These are phyloP conservation scores for Thielaviopsis punctulata DNA, from an alignment of 2,329 filamentous ascomycete genomes.

Conservation along the genomic window DNA sequence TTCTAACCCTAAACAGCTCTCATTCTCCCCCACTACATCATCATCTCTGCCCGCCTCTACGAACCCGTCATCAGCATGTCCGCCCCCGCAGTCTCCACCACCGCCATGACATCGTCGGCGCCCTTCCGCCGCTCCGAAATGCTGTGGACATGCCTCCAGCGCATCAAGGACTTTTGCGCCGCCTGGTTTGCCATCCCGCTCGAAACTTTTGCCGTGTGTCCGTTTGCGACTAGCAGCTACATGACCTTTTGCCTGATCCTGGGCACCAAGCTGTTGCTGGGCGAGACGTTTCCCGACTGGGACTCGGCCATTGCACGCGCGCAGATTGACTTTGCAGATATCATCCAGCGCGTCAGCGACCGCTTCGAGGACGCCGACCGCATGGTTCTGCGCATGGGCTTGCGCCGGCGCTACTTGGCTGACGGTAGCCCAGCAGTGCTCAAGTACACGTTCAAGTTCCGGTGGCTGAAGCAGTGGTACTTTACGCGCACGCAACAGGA, in stretches of 20 bases:
- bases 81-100: constrained; percentile 11
- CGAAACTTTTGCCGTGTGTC: constrained; percentile 16
- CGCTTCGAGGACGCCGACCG: constrained; percentile 19
- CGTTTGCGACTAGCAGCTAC: constrained; percentile 18
- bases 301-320: constrained; percentile 19
- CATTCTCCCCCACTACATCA: constrained; percentile 20
- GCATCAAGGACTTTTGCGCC: constrained; percentile 16
- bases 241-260: constrained; percentile 22
- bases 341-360: constrained; percentile 17
- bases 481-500: constrained; percentile 14
- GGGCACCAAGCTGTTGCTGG: constrained; percentile 20
- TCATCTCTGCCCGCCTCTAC: constrained; percentile 21
- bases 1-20: constrained; percentile 15
- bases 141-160: constrained; percentile 22
- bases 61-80: constrained; percentile 22
- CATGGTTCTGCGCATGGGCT: constrained; percentile 14
- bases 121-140: constrained; percentile 19
- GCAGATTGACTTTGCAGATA: constrained; percentile 19
- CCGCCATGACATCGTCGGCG: constrained; percentile 5
- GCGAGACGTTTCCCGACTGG: constrained; percentile 22
- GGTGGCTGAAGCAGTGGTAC: constrained; percentile 27
- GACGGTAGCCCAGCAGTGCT: constrained; percentile 19
- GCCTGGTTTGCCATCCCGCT: constrained; percentile 16
- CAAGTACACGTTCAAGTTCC: constrained; percentile 21
- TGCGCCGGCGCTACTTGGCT: constrained; percentile 17